phyloP scores from a whole-genome alignment of 257 asterid genomes.

The Gynochthodes officinalis region DNA sequence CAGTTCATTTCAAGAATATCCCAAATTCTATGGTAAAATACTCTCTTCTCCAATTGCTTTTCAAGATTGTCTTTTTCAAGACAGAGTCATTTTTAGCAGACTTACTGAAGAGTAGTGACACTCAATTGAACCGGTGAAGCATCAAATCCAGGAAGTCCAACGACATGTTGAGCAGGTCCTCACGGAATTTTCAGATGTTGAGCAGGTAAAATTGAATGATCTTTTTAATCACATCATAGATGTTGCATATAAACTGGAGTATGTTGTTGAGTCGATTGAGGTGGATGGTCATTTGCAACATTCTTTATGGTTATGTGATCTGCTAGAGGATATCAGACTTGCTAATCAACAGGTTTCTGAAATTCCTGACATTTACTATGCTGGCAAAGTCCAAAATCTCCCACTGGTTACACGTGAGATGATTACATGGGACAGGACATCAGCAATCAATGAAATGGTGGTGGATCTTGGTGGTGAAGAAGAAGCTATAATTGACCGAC shows the following conservation, averaged over 20 bases:
- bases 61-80: background rate
- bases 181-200: background rate
- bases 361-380: background rate
- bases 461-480: constrained; percentile 11
- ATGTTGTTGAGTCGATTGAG: background rate
- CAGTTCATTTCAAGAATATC: background rate
- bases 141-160: background rate
- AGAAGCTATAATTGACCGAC: background rate
- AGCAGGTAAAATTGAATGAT: constrained; percentile 4
- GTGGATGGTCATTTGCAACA: background rate
- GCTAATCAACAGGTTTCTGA: background rate
- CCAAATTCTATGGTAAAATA: background rate
- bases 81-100: background rate
- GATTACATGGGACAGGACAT: no score
- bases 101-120: background rate
- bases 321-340: constrained; percentile 4
- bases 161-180: background rate
- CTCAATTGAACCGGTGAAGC: background rate
- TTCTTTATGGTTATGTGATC: background rate
- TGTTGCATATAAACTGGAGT: constrained; percentile 7
- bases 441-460: no score
- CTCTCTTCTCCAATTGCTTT: background rate
- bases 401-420: background rate
- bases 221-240: background rate
- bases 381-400: background rate